Conservation (phyloP, 2,329 filamentous ascomycete genomes). For the Cercospora sp. region DNA sequence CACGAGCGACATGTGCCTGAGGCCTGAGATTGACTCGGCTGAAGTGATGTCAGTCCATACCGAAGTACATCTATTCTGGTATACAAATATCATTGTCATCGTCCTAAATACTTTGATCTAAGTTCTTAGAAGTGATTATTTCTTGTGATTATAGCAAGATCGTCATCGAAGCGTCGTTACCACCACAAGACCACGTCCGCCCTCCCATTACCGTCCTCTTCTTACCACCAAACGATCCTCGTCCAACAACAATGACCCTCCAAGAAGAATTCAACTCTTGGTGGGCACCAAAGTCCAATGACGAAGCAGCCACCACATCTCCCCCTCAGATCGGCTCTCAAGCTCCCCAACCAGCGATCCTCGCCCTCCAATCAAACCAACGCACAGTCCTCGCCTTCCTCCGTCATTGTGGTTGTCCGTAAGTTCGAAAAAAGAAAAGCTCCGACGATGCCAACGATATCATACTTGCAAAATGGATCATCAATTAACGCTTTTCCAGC, state of each 20-base stretch:
- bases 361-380: slow-evolving; percentile 56
- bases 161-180: neutral
- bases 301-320: slow-evolving; percentile 22
- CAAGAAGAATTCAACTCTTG: slow-evolving; percentile 45
- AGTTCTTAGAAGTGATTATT: neutral
- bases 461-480: neutral
- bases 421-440: neutral
- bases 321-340: slow-evolving; percentile 55
- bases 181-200: neutral
- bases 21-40: neutral
- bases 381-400: slow-evolving; percentile 67
- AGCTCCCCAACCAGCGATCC: slow-evolving; percentile 57
- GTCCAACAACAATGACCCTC: slow-evolving; percentile 24
- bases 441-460: neutral
- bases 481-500: neutral
- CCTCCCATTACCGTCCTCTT: neutral
- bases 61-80: neutral
- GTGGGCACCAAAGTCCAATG: slow-evolving; percentile 39
- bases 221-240: neutral
- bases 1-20: slow-evolving; percentile 1
- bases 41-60: slow-evolving; percentile 1
- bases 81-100: neutral
- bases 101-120: neutral
- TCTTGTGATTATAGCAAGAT: neutral
- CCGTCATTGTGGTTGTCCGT: slow-evolving; percentile 70